Evolutionary conservation across 73 alveolate species (phyloP).

Genomic region (Symbiodinium natans): DNA sequence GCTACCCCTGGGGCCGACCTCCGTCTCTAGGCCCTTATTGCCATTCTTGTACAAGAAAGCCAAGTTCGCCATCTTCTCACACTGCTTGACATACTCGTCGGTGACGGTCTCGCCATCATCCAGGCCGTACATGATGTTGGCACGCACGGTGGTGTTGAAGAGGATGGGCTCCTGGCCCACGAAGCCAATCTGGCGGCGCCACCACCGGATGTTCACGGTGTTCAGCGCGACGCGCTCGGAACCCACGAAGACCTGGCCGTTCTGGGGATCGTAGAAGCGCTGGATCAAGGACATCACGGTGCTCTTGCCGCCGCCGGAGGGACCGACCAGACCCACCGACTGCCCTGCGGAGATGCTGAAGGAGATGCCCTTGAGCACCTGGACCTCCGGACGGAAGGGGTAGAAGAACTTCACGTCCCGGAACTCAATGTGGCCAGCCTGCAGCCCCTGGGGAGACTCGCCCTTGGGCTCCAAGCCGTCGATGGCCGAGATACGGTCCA

Average conservation of each 20-base stretch:
- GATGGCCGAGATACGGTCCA: conserved; percentile 30
- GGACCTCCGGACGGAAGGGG: conserved; percentile 49
- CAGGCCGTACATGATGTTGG: conserved; percentile 95
- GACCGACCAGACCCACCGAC: conserved; percentile 59
- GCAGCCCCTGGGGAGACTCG: background rate
- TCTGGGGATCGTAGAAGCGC: conserved; percentile 82
- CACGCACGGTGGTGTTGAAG: conserved; percentile 95
- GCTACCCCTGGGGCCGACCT: background rate
- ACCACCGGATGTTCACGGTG: conserved; percentile 73
- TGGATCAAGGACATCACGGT: conserved; percentile 82
- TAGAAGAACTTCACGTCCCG: conserved; percentile 33
- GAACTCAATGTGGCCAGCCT: conserved; percentile 34
- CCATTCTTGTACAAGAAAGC: conserved; percentile 25
- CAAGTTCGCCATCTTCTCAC: conserved; percentile 65
- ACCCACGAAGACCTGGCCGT: conserved; percentile 37
- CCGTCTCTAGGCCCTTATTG: background rate
- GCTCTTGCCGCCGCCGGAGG: conserved; percentile 64
- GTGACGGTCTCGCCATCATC: conserved; percentile 11
- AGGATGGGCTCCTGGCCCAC: conserved; percentile 96
- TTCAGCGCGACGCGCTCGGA: conserved; percentile 22
- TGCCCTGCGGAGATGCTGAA: conserved; percentile 9
- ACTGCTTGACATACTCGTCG: conserved; percentile 28
- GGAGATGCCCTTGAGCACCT: conserved; percentile 36
- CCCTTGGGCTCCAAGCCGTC: conserved; percentile 59
- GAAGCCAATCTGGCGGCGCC: conserved; percentile 94